Base-by-base conservation (phyloP, 345 rosid species). In the Brassica nigra region DNA sequence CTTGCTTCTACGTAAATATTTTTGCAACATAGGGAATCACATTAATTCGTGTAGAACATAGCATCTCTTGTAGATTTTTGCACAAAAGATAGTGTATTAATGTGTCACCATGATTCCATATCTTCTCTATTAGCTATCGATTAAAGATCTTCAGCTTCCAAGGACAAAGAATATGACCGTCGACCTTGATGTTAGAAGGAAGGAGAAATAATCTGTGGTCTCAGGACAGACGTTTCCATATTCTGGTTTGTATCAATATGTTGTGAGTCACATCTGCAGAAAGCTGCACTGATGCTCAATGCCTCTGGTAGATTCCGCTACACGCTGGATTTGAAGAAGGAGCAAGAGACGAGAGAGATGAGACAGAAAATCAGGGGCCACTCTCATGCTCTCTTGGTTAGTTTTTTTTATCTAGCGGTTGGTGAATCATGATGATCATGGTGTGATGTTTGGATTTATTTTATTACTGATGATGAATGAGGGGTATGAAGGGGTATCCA, bases 251-350 rank as follows among this genome's bases (percentile, higher is more conserved):
- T 83, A 63, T 44, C 65, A 82, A 71, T 82, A 77, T 31, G 71
- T 79, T 15, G 76, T 14, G 68, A 28, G 79, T 27, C 54, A 79
- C 71, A 11, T 78, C n/a, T n/a, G 72, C 80, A 96, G 99, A 97
- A 88, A 93, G 99, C 99, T 36, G 97, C 97, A 0, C 86, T 96
- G 65, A 98, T 96, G 71, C 88, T 96, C 58, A 96, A 96, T 73
- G 99, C 99, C 75, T 96, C 98, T 37, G 88, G 99, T 58, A 89
- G 99, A 27, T 96, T 96, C 74, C 89, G 99, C 49, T 96, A 96
- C 84, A 96, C 99, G 31, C 78, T 96, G 85, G 95, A 96, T 84
- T 86, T 93, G 86, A 90, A 90, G 78, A 93, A 88, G 88, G 87
- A 90, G 80, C 97, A 90, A 74, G 97, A 96, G 83, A 90, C 83